These are phyloP conservation scores for Fusarium sp. DNA, from an alignment of 2,329 filamentous ascomycete species.

Conservation along the genomic window DNA sequence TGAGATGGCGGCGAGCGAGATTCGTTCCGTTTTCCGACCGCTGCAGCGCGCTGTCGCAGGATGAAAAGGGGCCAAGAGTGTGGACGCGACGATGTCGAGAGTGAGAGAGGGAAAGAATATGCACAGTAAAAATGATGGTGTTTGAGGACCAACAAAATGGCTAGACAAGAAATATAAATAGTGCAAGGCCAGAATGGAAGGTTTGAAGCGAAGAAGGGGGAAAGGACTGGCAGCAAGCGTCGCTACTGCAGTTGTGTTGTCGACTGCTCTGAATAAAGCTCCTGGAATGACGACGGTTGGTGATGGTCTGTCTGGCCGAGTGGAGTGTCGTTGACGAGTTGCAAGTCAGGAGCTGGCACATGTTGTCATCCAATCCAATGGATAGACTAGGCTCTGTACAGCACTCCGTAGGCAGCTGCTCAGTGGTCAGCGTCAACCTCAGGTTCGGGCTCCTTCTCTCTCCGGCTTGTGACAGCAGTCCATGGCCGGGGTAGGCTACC, in stretches of 20 bases:
- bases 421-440: no score
- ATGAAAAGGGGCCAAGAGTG: constrained; percentile 21
- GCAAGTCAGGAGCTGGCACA: constrained; percentile 13
- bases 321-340: constrained; percentile 21
- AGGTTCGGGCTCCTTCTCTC: neutral
- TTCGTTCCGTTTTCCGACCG: constrained; percentile 20
- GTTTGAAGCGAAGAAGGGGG: constrained; percentile 11
- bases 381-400: neutral
- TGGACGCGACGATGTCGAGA: neutral
- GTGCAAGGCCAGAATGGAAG: constrained; percentile 10
- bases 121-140: constrained; percentile 10
- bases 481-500: neutral
- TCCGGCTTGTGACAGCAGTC: constrained; percentile 4
- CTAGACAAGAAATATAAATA: constrained; percentile 7
- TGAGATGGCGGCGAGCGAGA: neutral
- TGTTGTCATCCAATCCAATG: constrained; percentile 35
- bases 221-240: constrained; percentile 10
- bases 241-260: constrained; percentile 10
- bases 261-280: constrained; percentile 24
- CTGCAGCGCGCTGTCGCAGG: constrained; percentile 22
- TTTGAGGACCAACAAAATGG: constrained; percentile 23
- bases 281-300: constrained; percentile 39
- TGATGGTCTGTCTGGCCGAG: constrained; percentile 27
- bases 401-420: neutral
- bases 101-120: constrained; percentile 10